Conservation (phyloP, 768 basidiomycete species). For the Phylloporus sp. region DNA sequence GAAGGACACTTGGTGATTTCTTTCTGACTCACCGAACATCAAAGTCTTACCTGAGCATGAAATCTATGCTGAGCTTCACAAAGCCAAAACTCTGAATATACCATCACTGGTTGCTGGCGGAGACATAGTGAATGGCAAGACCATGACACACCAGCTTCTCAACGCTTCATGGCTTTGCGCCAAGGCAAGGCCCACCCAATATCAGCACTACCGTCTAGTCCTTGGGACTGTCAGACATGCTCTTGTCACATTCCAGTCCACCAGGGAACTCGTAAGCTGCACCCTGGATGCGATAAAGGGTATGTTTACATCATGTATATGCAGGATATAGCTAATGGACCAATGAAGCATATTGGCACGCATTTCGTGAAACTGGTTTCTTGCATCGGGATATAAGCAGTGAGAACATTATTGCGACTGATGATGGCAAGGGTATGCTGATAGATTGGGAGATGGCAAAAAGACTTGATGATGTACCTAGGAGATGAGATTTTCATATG, state of each 20-base stretch:
- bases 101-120: too few species aligned
- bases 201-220: too few species aligned
- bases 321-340: background rate
- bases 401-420: background rate
- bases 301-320: background rate
- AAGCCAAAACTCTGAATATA: too few species aligned
- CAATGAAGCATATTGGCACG: slow-evolving; percentile 19
- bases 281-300: background rate
- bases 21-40: too few species aligned
- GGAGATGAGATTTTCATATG: background rate
- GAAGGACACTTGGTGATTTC: too few species aligned
- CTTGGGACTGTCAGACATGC: background rate
- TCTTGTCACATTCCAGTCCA: background rate
- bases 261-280: background rate
- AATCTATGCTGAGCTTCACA: too few species aligned
- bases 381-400: slow-evolving; percentile 26
- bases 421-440: slow-evolving; percentile 6
- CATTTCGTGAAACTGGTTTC: slow-evolving; percentile 10
- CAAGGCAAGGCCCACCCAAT: too few species aligned
- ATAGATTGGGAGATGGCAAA: slow-evolving; percentile 23
- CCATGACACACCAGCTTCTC: too few species aligned
- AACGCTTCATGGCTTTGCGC: too few species aligned
- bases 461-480: background rate
- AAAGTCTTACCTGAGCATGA: too few species aligned
- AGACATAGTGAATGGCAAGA: too few species aligned